Base-by-base conservation (phyloP, 2,329 filamentous ascomycete species). In the Claviceps sp. region DNA sequence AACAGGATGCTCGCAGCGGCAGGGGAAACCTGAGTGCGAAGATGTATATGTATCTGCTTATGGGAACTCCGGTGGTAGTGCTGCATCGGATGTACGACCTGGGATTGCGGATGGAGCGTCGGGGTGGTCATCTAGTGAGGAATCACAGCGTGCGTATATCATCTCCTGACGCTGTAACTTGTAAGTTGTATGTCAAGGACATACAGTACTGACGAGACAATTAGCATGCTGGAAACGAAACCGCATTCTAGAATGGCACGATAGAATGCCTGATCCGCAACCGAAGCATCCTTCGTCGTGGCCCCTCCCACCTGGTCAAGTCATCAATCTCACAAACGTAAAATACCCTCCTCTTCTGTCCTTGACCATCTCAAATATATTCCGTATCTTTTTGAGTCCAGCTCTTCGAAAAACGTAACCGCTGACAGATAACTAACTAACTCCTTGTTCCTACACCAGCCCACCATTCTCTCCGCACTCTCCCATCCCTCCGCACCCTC, bases 1-100 rank as follows among this genome's bases (percentile, higher is more conserved):
- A 37, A 57, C 68, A 52, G 70, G 67, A 8, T 42, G 16, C 18
- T 48, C 37, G 1, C 22, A n/a, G n/a, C 45, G 5, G 5, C 3
- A 6, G 18, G 18, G 11, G 8, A 2, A 1, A 13, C 0, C 24
- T 7, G n/a, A 13, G 24, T n/a, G 13, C n/a, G 9, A 37, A 18
- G 11, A 20, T 13, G 9, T 22, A 7, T 2, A 5, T 14, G 5
- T 16, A 2, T 2, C 13, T 0, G 22, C 6, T 13, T 14, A 5
- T 24, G 8, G 8, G 13, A 13, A 0, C 14, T 24, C 1, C 1
- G 42, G n/a, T 26, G 5, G 22, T 2, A 22, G 4, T 9, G 26
- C 34, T 11, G 3, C 44, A 26, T 22, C 30, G 18, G 4, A 18
- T 2, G 13, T 13, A 16, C 30, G 37, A 18, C 11, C 45, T 20